Conservation (phyloP, 305 asterid genomes). For the Fraxinus sp. region DNA sequence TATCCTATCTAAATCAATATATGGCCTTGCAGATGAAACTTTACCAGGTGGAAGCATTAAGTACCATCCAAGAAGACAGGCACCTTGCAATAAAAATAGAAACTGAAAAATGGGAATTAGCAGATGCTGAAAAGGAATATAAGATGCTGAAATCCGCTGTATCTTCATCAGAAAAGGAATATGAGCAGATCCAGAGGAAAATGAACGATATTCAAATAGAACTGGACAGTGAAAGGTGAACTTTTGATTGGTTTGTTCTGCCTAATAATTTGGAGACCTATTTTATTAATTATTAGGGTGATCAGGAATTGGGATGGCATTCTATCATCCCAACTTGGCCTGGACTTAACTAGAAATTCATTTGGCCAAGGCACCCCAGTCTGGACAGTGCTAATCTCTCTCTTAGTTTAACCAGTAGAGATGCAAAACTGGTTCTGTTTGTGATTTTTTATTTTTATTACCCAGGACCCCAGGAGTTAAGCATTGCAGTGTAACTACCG, state of each 20-base stretch:
- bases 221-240: slow-evolving; percentile 70
- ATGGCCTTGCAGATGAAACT: slow-evolving; percentile 62
- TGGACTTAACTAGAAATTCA: slow-evolving; percentile 9
- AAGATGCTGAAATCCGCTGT: slow-evolving; percentile 80
- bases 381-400: neutral
- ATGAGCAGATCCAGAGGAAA: slow-evolving; percentile 81
- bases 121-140: slow-evolving; percentile 84
- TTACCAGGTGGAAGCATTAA: slow-evolving; percentile 57
- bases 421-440: neutral
- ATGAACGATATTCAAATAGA: slow-evolving; percentile 64
- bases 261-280: neutral
- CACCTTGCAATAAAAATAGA: slow-evolving; percentile 58
- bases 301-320: neutral
- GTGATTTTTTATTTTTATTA: neutral
- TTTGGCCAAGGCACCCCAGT: slow-evolving; percentile 4
- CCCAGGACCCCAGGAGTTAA: neutral
- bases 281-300: neutral
- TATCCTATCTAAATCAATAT: slow-evolving; percentile 27
- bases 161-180: slow-evolving; percentile 72
- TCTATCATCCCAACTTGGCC: slow-evolving; percentile 2
- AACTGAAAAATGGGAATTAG: slow-evolving; percentile 68
- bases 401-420: neutral
- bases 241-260: slow-evolving; percentile 5
- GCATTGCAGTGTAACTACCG: neutral
- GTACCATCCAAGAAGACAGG: slow-evolving; percentile 68